phyloP scores from a whole-genome alignment of 305 asterid genomes.

The Fraxinus greggii region DNA sequence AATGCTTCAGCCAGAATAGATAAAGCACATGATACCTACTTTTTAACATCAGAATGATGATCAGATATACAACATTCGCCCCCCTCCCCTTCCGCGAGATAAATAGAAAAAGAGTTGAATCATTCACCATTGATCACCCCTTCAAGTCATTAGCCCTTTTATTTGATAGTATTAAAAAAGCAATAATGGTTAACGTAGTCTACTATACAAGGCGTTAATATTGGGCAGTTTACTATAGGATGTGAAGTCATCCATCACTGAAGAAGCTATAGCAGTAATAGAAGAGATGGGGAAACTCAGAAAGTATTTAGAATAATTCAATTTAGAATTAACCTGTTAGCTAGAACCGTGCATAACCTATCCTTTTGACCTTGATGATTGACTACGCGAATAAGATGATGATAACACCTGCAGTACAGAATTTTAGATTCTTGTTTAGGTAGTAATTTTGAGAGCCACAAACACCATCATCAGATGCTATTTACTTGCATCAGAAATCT shows the following conservation, averaged over 20 bases:
- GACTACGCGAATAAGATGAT: conserved; percentile 75
- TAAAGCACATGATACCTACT: neutral
- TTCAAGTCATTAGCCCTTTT: neutral
- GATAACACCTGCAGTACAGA: conserved; percentile 63
- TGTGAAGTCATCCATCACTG: neutral
- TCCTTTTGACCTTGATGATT: conserved; percentile 48
- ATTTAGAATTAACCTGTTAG: conserved; percentile 14
- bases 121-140: neutral
- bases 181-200: neutral
- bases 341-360: conserved; percentile 27
- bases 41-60: neutral
- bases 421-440: neutral
- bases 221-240: neutral
- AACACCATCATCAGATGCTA: conserved; percentile 4
- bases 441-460: neutral
- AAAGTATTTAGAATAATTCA: neutral
- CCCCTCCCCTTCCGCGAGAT: neutral
- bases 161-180: neutral
- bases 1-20: neutral
- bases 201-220: neutral
- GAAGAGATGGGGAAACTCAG: neutral
- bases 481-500: neutral
- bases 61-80: neutral
- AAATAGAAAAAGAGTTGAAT: neutral
- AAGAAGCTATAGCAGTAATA: neutral